Base-by-base conservation (phyloP, 768 basidiomycete genomes). In the Sarcomyxa edulis region DNA sequence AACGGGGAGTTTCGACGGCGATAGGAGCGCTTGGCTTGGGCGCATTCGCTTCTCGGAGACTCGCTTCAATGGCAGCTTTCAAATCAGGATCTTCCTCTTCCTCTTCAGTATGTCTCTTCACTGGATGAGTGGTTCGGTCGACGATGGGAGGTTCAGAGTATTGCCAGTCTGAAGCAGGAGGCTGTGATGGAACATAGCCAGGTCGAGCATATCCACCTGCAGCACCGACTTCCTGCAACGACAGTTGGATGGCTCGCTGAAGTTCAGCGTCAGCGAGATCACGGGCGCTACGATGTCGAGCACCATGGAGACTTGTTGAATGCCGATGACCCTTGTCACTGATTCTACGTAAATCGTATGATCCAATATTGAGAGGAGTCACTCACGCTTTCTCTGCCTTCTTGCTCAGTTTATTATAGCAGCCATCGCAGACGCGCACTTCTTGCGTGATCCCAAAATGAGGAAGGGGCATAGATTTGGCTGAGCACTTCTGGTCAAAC, bases 41-140 rank as follows among this genome's bases (percentile, higher is more conserved):
- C 8, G 85, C 81, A 42, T 71, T 79, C 3, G 76, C 82, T 50
- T 99, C 96, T n/a, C 81, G 72, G 45, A 99, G 59, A 54, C 87
- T 91, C 0, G 96, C 96, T 54, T 97, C 92, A 35, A 99, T 99
- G 0, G 96, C 96, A 14, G 95, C 88, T 42, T 72, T 77, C 14
- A 99, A 67, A 42, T 98, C 93, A 8, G 87, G 86, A 58, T 99
- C 95, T 3, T 95, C 87, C 22, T 95, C 94, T 8, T 90, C 85
- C 8, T 69, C 78, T 3, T 58, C 64, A 11, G 53, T 48, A 10
- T 43, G 21, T 21, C 62, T 53, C 11, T 50, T 45, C 36, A 44
- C 37, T 34, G 69, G 61, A 11, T 71, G 74, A 36, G 70, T 72
- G 39, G 56, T 61, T 32, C 68, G 64, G 51, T 78, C 78, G 40